Percentiles rank a stretch among this genome's conserved stretches.
phyloP scores from a whole-genome alignment of 495 filamentous ascomycete genomes.

The Trichoderma parareesei region DNA sequence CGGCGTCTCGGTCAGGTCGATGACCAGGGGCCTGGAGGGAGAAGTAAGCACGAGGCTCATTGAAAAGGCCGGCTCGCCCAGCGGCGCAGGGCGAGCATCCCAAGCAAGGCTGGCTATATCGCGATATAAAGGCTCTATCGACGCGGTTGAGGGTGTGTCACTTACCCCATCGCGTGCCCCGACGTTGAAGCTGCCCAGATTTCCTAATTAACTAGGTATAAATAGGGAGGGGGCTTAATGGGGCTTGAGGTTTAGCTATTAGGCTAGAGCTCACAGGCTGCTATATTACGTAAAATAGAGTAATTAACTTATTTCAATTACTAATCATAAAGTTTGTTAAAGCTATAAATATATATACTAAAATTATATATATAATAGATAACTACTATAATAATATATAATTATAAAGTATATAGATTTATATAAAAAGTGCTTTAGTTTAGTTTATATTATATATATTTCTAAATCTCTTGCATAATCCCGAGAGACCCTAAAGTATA shows the following conservation, averaged over 20 bases:
- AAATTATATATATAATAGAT: background rate
- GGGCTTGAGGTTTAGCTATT: background rate
- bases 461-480: background rate
- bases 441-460: background rate
- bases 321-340: background rate
- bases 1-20: slow-evolving; percentile 7
- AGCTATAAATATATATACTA: background rate
- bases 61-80: background rate
- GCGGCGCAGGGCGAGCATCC: background rate
- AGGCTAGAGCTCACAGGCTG: too few relatives aligned
- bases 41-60: slow-evolving; percentile 11
- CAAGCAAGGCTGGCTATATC: background rate
- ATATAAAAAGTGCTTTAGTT: background rate
- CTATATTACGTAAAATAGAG: background rate
- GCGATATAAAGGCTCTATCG: background rate
- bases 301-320: slow-evolving; percentile 10
- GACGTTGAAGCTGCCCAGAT: background rate
- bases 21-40: slow-evolving; percentile 5
- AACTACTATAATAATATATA: background rate
- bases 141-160: background rate
- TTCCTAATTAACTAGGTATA: background rate
- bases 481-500: too few relatives aligned
- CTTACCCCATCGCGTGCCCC: slow-evolving; percentile 9
- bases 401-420: background rate
- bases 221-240: background rate